Percentiles rank a stretch among this genome's conserved stretches.
Evolutionary conservation across 306 rosid species (phyloP).

Genomic region (Pyrus betulifolia): DNA sequence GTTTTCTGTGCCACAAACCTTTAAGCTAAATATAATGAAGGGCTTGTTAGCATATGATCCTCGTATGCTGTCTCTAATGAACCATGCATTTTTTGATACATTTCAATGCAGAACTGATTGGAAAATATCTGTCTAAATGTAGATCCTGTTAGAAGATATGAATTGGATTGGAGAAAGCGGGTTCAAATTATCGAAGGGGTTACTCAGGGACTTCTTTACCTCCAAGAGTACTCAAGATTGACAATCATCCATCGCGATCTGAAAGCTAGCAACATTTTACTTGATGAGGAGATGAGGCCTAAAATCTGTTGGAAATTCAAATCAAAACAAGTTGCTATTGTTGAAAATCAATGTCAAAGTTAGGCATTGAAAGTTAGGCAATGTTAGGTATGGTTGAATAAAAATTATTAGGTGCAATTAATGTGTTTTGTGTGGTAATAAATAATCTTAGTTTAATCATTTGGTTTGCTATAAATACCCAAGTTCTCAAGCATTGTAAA

Average conservation of each 20-base stretch:
- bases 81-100: neutral
- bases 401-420: no score
- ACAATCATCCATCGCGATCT: conserved; percentile 24
- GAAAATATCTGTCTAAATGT: neutral
- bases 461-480: no score
- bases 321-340: no score
- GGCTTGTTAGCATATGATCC: neutral
- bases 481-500: no score
- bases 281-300: conserved; percentile 14
- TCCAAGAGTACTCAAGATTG: conserved; percentile 32
- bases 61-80: neutral
- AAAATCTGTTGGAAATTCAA: no score
- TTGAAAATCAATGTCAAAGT: no score
- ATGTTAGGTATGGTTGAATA: no score
- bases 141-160: conserved; percentile 6
- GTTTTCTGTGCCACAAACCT: neutral
- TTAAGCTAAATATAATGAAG: neutral
- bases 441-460: no score
- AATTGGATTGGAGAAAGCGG: conserved; percentile 21
- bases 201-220: conserved; percentile 33
- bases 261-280: conserved; percentile 33
- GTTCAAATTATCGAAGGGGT: conserved; percentile 29
- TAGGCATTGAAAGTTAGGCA: no score
- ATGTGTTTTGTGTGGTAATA: no score
- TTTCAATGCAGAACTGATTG: neutral